Conservation (phyloP, 2,329 filamentous ascomycete genomes). For the Talaromyces sp. region DNA sequence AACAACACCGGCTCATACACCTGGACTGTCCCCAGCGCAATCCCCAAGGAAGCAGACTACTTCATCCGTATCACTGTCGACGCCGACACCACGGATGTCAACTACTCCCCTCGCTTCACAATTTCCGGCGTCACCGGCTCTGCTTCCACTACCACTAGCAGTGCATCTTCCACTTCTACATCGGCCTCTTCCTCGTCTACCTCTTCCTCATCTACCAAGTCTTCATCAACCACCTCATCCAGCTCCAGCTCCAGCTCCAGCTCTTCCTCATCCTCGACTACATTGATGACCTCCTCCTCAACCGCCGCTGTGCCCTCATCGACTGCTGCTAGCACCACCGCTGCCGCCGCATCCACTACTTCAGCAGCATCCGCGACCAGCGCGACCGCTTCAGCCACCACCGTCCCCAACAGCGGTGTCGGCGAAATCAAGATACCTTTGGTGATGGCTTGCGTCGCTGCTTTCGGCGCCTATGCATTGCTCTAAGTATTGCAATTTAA, state of each 20-base stretch:
- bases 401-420: neutral
- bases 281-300: neutral
- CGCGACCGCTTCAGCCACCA: constrained; percentile 23
- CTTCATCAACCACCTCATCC: constrained; percentile 13
- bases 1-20: constrained; percentile 49
- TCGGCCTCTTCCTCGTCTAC: constrained; percentile 27
- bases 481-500: neutral
- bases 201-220: constrained; percentile 17
- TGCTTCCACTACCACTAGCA: constrained; percentile 20
- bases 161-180: constrained; percentile 28
- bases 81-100: constrained; percentile 40
- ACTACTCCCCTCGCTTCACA: constrained; percentile 53
- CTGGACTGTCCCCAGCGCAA: constrained; percentile 43
- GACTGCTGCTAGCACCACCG: neutral
- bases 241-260: neutral
- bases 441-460: constrained; percentile 2
- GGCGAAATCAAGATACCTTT: constrained; percentile 7
- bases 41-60: constrained; percentile 47
- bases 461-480: constrained; percentile 6
- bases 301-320: neutral
- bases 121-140: constrained; percentile 46
- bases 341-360: constrained; percentile 22
- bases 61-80: constrained; percentile 53
- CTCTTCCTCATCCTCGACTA: constrained; percentile 11
- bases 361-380: constrained; percentile 24